Percentiles rank a stretch among this genome's conserved stretches.
These are phyloP conservation scores for Phaeolepiota aurea DNA, from an alignment of 768 basidiomycete species.

Conservation along the genomic window DNA sequence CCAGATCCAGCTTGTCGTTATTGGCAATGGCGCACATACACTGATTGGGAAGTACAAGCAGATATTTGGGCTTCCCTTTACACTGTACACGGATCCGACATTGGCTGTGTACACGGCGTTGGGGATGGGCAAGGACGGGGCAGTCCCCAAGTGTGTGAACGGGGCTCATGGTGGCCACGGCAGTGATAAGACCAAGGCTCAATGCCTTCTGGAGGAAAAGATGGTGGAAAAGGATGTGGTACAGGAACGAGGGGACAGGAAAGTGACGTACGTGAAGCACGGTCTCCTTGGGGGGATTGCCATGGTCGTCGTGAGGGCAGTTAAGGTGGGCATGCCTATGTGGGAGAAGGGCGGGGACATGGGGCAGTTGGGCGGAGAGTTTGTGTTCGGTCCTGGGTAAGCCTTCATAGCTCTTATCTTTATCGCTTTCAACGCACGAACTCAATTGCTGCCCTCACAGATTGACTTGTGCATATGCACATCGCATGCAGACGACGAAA, in stretches of 20 bases:
- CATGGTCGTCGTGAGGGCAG: slow-evolving; percentile 63
- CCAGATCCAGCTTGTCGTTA: slow-evolving; percentile 57
- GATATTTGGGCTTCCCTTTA: slow-evolving; percentile 65
- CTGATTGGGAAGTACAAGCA: slow-evolving; percentile 75
- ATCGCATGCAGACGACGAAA: slow-evolving; percentile 75
- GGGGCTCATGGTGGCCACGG: background rate
- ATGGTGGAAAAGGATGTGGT: slow-evolving; percentile 2
- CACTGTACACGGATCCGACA: slow-evolving; percentile 74
- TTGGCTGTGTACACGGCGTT: slow-evolving; percentile 61
- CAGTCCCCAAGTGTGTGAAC: background rate
- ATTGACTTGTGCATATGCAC: slow-evolving; percentile 62
- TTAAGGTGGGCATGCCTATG: slow-evolving; percentile 72
- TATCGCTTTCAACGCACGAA: background rate
- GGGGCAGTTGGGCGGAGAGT: slow-evolving; percentile 84
- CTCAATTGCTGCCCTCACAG: slow-evolving; percentile 24
- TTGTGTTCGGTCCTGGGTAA: slow-evolving; percentile 44
- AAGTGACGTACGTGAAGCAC: slow-evolving; percentile 55
- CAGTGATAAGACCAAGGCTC: background rate
- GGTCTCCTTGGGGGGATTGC: slow-evolving; percentile 59
- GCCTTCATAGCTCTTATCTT: slow-evolving; percentile 8
- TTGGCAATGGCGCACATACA: slow-evolving; percentile 70
- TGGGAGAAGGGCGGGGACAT: slow-evolving; percentile 76
- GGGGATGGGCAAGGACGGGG: slow-evolving; percentile 46
- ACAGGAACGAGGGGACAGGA: slow-evolving; percentile 4
- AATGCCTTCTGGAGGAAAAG: no score